A percentile compares a stretch with the other conserved stretches of the same genome.
Conservation (phyloP, 495 filamentous ascomycete genomes). For the Neurospora sp. region DNA sequence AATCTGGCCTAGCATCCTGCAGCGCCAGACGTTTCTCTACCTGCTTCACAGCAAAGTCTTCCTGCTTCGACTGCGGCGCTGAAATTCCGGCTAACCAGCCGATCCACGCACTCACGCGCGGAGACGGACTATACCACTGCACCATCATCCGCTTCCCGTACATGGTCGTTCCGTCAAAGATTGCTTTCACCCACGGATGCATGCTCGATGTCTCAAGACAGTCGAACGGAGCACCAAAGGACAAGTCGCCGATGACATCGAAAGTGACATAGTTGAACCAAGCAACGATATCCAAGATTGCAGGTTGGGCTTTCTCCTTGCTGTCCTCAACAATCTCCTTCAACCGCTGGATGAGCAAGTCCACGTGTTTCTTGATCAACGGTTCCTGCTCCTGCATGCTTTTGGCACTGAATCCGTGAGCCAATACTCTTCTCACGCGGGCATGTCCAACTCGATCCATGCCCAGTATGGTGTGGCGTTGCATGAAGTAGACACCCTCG, state of each 20-base stretch:
- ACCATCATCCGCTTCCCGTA: background rate
- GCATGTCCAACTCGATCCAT: constrained; percentile 28
- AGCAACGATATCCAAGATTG: constrained; percentile 18
- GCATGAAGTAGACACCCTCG: constrained; percentile 11
- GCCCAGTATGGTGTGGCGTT: constrained; percentile 18
- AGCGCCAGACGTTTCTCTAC: constrained; percentile 20
- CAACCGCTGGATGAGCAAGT: constrained; percentile 31
- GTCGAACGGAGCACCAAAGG: constrained; percentile 47
- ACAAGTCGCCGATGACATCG: constrained; percentile 50
- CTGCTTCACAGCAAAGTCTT: constrained; percentile 11
- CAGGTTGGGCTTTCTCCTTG: no score
- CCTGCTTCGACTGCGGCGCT: constrained; percentile 10
- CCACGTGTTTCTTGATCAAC: constrained; percentile 27
- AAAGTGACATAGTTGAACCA: constrained; percentile 52
- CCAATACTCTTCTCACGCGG: constrained; percentile 31
- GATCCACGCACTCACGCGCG: background rate
- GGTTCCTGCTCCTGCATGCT: constrained; percentile 32
- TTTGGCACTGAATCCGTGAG: constrained; percentile 42
- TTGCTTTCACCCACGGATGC: constrained; percentile 32
- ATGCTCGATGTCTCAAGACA: constrained; percentile 28
- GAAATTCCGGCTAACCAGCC: background rate
- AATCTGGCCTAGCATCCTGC: constrained; percentile 21
- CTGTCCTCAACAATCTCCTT: background rate
- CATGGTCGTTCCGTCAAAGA: constrained; percentile 8
- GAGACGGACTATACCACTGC: background rate